These are phyloP conservation scores for Venturia pyrina DNA, from an alignment of 2,329 filamentous ascomycete genomes.

Conservation along the genomic window DNA sequence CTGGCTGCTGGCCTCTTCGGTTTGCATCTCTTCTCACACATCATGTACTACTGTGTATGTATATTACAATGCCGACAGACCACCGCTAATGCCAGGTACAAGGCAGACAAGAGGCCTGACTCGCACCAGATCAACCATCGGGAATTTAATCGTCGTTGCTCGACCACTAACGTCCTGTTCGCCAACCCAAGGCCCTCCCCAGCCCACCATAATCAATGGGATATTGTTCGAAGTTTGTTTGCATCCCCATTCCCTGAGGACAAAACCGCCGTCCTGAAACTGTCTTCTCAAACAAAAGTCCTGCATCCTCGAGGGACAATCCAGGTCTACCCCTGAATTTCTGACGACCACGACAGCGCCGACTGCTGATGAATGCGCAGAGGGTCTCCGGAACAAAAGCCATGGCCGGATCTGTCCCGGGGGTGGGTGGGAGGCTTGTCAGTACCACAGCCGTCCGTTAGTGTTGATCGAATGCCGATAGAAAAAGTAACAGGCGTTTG, in stretches of 20 bases:
- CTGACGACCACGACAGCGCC: background rate
- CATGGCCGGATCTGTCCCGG: slow-evolving; percentile 1
- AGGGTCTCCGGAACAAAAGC: background rate
- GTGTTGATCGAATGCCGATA: too few species aligned
- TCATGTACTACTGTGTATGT: too few species aligned
- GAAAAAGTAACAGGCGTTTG: background rate
- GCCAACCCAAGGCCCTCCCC: background rate
- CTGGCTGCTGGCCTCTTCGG: too few species aligned
- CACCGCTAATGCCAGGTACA: background rate
- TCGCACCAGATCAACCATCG: background rate
- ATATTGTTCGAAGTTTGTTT: background rate
- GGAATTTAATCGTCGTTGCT: background rate
- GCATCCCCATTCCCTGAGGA: background rate
- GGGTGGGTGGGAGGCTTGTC: too few species aligned
- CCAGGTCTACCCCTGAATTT: background rate
- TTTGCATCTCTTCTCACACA: background rate
- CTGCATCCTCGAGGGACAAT: background rate
- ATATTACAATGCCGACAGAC: background rate
- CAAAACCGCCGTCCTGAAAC: background rate
- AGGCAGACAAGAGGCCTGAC: background rate
- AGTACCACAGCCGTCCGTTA: too few species aligned
- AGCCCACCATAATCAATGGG: background rate
- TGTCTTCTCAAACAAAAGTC: background rate
- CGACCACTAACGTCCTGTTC: background rate
- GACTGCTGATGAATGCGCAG: background rate